Percentiles rank a stretch among this genome's conserved stretches.
Evolutionary conservation across 805 yeast genomes (phyloP).

Genomic region (Kodamaea fukazawae): DNA sequence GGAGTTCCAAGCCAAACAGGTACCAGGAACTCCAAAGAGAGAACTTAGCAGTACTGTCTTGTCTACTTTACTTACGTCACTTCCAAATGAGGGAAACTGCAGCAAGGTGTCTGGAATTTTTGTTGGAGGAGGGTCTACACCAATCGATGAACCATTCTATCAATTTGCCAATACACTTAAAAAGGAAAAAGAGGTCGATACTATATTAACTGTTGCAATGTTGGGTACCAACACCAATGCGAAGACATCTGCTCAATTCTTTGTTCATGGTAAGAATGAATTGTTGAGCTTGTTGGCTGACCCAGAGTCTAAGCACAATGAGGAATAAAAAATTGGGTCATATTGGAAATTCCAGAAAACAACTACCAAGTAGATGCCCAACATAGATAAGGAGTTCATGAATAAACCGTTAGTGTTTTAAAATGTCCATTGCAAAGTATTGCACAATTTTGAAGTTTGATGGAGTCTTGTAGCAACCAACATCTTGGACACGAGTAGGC

Average conservation of each 20-base stretch:
- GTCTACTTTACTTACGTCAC: neutral
- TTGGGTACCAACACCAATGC: conserved; percentile 41
- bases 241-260: conserved; percentile 59
- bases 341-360: no score
- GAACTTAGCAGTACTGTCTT: conserved; percentile 4
- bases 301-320: neutral
- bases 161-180: conserved; percentile 48
- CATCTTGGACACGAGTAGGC: no score
- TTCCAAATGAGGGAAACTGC: neutral
- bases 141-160: conserved; percentile 67
- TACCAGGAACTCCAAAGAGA: conserved; percentile 17
- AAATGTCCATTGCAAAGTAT: no score
- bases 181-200: conserved; percentile 34
- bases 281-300: conserved; percentile 50
- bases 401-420: no score
- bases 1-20: conserved; percentile 24
- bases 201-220: conserved; percentile 57
- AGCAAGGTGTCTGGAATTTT: conserved; percentile 28
- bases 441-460: no score
- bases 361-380: no score
- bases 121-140: conserved; percentile 63
- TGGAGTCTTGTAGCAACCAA: no score
- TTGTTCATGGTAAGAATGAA: conserved; percentile 69
- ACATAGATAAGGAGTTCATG: no score
- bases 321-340: neutral